phyloP scores from a whole-genome alignment of 148 eudicot species.

The Rhododendron griersonianum region DNA sequence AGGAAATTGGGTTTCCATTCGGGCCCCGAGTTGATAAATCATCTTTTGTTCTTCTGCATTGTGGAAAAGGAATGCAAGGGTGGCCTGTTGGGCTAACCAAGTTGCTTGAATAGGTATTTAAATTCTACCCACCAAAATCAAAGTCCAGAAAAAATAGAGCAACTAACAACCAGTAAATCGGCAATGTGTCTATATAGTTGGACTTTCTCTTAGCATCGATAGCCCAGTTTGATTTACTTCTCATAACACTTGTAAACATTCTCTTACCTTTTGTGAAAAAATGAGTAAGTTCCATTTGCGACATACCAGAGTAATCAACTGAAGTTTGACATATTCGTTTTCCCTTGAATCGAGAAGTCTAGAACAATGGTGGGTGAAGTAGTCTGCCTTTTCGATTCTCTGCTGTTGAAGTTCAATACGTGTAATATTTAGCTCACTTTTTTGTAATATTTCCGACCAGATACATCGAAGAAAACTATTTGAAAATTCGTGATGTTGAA shows the following conservation, averaged over 20 bases:
- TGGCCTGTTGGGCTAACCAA: background rate
- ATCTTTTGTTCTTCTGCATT: background rate
- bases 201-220: background rate
- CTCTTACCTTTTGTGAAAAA: background rate
- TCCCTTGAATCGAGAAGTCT: background rate
- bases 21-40: too few relatives aligned
- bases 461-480: slow-evolving; percentile 86
- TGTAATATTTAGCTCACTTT: background rate
- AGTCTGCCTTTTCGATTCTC: background rate
- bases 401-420: background rate
- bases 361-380: background rate
- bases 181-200: background rate
- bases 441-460: slow-evolving; percentile 28
- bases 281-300: background rate
- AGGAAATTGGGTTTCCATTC: too few relatives aligned
- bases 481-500: slow-evolving; percentile 95
- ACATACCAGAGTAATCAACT: background rate
- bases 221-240: background rate
- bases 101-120: background rate
- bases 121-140: background rate
- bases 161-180: background rate
- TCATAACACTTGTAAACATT: background rate
- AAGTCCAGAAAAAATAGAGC: background rate
- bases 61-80: background rate
- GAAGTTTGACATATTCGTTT: background rate